Percentiles rank a stretch among this genome's conserved stretches.
phyloP scores from a whole-genome alignment of 2,329 filamentous ascomycete species.

The Tolypocladium sp. region DNA sequence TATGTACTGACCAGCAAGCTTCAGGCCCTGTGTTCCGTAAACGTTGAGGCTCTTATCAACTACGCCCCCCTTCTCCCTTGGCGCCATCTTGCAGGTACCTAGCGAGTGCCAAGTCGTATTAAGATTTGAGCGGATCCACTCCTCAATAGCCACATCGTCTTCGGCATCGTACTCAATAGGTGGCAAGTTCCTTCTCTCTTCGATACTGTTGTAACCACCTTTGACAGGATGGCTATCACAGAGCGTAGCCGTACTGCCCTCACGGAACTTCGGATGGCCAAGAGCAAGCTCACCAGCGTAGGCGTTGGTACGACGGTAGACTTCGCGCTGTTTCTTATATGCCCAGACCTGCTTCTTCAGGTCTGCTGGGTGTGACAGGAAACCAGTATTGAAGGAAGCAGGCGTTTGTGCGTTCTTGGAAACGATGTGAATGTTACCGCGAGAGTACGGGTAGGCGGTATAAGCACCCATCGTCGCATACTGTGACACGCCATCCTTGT shows the following conservation, averaged over 20 bases:
- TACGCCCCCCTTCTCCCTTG: background rate
- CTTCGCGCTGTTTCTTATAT: slow-evolving; percentile 55
- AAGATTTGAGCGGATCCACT: slow-evolving; percentile 27
- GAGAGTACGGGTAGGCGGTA: slow-evolving; percentile 51
- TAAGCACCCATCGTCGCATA: slow-evolving; percentile 44
- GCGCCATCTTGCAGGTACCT: slow-evolving; percentile 1
- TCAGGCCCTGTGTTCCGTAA: background rate
- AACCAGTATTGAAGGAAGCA: slow-evolving; percentile 47
- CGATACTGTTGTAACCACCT: slow-evolving; percentile 9
- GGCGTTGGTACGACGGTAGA: slow-evolving; percentile 43
- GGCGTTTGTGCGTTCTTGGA: slow-evolving; percentile 28
- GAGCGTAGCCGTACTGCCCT: slow-evolving; percentile 26
- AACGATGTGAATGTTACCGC: slow-evolving; percentile 52
- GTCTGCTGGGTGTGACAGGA: slow-evolving; percentile 36
- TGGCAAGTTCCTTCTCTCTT: slow-evolving; percentile 14
- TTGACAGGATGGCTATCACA: slow-evolving; percentile 13
- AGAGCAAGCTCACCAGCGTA: slow-evolving; percentile 35
- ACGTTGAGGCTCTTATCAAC: background rate
- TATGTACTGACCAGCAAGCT: background rate
- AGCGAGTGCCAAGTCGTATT: slow-evolving; percentile 31
- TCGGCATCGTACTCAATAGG: slow-evolving; percentile 35
- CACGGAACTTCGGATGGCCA: slow-evolving; percentile 32
- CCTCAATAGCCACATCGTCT: slow-evolving; percentile 37
- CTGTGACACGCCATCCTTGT: slow-evolving; percentile 19
- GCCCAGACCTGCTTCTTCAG: slow-evolving; percentile 50